A percentile compares a stretch with the other conserved stretches of the same genome.
phyloP scores from a whole-genome alignment of 495 filamentous ascomycete species.

The Trichoderma virens region DNA sequence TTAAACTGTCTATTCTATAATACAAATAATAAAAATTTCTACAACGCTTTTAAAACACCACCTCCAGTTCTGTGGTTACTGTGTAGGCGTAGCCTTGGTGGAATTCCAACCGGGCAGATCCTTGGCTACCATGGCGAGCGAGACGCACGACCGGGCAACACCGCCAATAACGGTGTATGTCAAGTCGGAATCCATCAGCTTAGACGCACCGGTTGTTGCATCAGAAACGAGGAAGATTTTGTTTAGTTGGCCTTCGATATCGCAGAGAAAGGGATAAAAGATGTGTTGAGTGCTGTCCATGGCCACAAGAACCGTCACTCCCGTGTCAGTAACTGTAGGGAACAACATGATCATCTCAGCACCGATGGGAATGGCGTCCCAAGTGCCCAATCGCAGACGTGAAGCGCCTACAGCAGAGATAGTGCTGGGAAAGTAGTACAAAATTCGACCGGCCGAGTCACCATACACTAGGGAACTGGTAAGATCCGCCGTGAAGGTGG shows the following conservation, averaged over 20 bases:
- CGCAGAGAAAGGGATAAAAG: slow-evolving; percentile 7
- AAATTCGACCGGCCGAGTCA: background rate
- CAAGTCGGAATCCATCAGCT: background rate
- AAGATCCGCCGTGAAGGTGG: slow-evolving; percentile 7
- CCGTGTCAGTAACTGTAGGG: background rate
- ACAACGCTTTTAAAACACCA: too few species aligned
- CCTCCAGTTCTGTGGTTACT: too few species aligned
- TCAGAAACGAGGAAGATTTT: background rate
- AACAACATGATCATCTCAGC: background rate
- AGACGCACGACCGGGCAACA: background rate
- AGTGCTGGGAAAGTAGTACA: slow-evolving; percentile 8
- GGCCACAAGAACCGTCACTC: background rate
- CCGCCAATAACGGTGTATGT: background rate
- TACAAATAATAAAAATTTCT: too few species aligned
- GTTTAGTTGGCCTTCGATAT: background rate
- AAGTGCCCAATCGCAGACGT: background rate
- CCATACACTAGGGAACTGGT: background rate
- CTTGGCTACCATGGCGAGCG: background rate
- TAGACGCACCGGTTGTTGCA: background rate
- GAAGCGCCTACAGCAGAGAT: background rate
- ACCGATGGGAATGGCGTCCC: background rate
- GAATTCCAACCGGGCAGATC: background rate
- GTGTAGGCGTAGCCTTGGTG: too few species aligned
- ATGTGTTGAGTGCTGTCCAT: background rate
- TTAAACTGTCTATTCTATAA: too few species aligned